phyloP scores from a whole-genome alignment of 169 alveolate genomes.

The Perkinsus chesapeaki region DNA sequence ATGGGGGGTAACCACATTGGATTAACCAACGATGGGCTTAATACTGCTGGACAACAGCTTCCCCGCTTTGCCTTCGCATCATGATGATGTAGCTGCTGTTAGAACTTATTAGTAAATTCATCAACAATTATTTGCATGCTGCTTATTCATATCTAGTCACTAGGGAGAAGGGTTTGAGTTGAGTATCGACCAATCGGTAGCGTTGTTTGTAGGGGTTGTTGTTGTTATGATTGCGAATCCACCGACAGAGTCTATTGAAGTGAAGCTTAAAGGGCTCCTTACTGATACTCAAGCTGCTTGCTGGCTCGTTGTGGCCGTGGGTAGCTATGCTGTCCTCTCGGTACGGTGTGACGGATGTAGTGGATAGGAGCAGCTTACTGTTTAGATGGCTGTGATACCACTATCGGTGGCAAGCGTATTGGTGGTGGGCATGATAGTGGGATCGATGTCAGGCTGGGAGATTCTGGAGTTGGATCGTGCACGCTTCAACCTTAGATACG shows the following conservation, averaged over 20 bases:
- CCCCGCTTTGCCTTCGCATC: not conserved
- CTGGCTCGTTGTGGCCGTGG: not conserved
- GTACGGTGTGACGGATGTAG: not conserved
- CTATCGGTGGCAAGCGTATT: not conserved
- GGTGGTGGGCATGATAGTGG: not conserved
- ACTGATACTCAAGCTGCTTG: not conserved
- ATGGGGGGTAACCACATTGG: not conserved
- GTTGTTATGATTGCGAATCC: not conserved
- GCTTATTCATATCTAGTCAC: too few species aligned
- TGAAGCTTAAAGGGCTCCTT: not conserved
- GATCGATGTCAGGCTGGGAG: not conserved
- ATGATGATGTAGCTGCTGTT: too few species aligned
- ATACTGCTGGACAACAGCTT: not conserved
- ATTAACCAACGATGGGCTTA: not conserved
- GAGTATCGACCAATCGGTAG: too few species aligned
- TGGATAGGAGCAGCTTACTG: not conserved
- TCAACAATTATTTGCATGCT: not conserved
- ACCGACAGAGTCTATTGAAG: not conserved
- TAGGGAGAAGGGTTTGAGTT: not conserved
- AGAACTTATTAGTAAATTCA: not conserved
- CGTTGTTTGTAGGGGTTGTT: not conserved
- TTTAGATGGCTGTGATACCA: not conserved
- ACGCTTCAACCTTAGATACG: not conserved
- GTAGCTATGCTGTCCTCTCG: not conserved
- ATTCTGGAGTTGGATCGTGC: not conserved